A percentile compares a stretch with the other conserved stretches of the same genome.
phyloP scores from a whole-genome alignment of 139 green algal species.

The Chlamydomonas sp. region DNA sequence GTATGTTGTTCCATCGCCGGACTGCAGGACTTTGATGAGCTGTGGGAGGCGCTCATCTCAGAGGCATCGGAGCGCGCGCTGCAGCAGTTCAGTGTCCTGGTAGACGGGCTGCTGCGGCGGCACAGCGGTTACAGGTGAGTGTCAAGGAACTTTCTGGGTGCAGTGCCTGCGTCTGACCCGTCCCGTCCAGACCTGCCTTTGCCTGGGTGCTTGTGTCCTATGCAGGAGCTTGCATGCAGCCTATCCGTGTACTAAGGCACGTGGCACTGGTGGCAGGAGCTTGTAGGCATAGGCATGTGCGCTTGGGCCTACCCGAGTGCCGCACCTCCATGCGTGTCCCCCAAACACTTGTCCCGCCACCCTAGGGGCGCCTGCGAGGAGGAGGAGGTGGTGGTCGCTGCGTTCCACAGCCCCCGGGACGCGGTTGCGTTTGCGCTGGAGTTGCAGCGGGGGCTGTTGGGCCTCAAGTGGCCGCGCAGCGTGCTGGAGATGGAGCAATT shows the following conservation, averaged over 20 bases:
- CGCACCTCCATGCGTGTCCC: too few relatives aligned
- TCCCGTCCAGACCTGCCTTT: too few relatives aligned
- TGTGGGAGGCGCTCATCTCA: constrained; percentile 30
- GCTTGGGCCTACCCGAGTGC: too few relatives aligned
- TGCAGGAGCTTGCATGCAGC: too few relatives aligned
- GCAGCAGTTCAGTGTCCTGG: constrained; percentile 2
- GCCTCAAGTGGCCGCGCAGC: constrained; percentile 2
- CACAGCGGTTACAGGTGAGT: constrained; percentile 10
- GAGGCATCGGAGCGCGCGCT: constrained; percentile 20
- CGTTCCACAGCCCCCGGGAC: constrained; percentile 38
- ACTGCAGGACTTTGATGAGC: constrained; percentile 33
- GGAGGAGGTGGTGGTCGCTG: constrained; percentile 22
- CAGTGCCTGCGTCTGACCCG: too few relatives aligned
- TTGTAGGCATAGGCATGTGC: too few relatives aligned
- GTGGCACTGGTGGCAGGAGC: too few relatives aligned
- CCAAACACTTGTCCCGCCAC: too few relatives aligned
- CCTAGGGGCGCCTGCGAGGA: background rate
- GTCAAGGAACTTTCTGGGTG: too few relatives aligned
- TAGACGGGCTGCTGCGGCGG: constrained; percentile 7
- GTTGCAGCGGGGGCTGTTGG: constrained; percentile 31
- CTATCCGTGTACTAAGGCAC: too few relatives aligned
- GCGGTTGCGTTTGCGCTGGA: constrained; percentile 31
- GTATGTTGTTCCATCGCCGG: too few relatives aligned
- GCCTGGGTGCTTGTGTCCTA: too few relatives aligned
- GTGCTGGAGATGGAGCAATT: constrained; percentile 37